Evolutionary conservation across 441 rosid genomes (phyloP).

Genomic region (Populus tomentosa): DNA sequence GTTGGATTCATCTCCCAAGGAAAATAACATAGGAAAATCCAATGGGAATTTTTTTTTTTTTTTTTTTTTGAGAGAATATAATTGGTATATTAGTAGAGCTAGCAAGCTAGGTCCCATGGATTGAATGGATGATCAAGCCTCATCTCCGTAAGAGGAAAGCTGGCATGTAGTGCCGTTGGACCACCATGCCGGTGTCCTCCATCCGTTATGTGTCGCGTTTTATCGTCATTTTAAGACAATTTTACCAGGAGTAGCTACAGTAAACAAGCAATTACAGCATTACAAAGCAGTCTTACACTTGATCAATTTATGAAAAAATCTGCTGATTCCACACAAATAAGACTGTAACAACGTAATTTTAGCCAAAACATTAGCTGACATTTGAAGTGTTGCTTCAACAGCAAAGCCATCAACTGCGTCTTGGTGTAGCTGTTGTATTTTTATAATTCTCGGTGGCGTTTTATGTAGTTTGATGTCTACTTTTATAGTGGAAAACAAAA

Average conservation of each 20-base stretch:
- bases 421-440: too few relatives aligned
- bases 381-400: too few relatives aligned
- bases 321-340: too few relatives aligned
- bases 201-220: neutral
- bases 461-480: too few relatives aligned
- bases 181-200: neutral
- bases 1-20: neutral
- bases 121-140: conserved; percentile 11
- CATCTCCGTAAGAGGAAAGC: conserved; percentile 9
- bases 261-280: neutral
- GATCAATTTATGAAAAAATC: too few relatives aligned
- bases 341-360: too few relatives aligned
- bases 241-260: neutral
- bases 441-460: too few relatives aligned
- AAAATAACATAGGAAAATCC: neutral
- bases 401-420: too few relatives aligned
- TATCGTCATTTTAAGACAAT: neutral
- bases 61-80: neutral
- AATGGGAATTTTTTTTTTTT: neutral
- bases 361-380: too few relatives aligned
- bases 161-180: conserved; percentile 14
- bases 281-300: too few relatives aligned
- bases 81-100: conserved; percentile 1
- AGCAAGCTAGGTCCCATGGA: conserved; percentile 1
- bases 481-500: too few relatives aligned